Base-by-base conservation (phyloP, 75 land plant genomes). In the Pinus tabuliformis region DNA sequence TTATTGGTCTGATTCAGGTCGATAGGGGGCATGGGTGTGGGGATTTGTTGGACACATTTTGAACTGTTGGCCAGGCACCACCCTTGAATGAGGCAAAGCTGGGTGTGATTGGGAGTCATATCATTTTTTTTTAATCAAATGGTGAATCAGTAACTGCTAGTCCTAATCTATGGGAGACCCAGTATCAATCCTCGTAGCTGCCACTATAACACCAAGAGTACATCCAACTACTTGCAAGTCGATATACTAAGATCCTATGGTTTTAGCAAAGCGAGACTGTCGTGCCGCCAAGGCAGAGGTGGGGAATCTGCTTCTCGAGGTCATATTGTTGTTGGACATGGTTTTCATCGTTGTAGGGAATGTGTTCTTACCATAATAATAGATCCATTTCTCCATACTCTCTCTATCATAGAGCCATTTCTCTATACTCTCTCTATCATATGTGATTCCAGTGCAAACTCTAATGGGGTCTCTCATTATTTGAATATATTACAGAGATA, bases 101-200 rank as follows among this genome's bases (percentile, higher is more conserved):
- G 86, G 0, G 88, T 92, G 85, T 86, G 89, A 71, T 90, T 92
- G 5, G 95, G 92, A 3, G 86, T 91, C 12, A 93, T 42, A 4
- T 76, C 88, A 26, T 26, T 26, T 26, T 26, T 26, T 26, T 26
- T 26, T 0, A 26, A 26, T 0, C 0, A 26, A 26, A 26, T 26
- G 26, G 0, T 26, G 26, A 26, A 26, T 26, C 0, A 0, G 26
- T 26, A 26, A 26, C 26, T 26, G 26, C 26, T 0, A 26, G 26
- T 26, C 0, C 26, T 26, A 26, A 26, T 26, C 26, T 26, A 26
- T 26, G 26, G 26, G 26, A 26, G 26, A 26, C 26, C 0, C 26
- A 26, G 26, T 0, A 26, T 26, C 0, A 26, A 26, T 26, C 26
- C 26, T 26, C 0, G 26, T 26, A 26, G 26, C 26, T 26, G 26